These are phyloP conservation scores for Pseudogymnoascus sp. DNA, from an alignment of 2,329 filamentous ascomycete species.

Conservation along the genomic window DNA sequence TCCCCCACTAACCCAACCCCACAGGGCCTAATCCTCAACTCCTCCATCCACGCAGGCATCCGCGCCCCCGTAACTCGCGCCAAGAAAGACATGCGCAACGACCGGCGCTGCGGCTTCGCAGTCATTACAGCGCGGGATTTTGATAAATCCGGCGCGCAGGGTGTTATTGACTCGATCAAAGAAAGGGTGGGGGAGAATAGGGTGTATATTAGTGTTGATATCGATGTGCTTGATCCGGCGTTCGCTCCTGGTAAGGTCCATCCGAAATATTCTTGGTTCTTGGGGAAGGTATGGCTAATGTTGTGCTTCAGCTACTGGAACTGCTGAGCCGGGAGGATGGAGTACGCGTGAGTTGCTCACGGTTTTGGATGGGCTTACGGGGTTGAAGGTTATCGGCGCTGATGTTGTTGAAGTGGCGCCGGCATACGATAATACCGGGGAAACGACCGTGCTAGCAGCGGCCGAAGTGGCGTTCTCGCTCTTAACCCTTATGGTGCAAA, in stretches of 20 bases:
- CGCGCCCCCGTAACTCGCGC: conserved; percentile 44
- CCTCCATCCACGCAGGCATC: conserved; percentile 55
- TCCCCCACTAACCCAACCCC: background rate
- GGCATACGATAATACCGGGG: conserved; percentile 53
- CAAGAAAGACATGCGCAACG: conserved; percentile 46
- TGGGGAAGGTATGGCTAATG: conserved; percentile 29
- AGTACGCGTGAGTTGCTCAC: conserved; percentile 50
- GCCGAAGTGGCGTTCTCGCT: conserved; percentile 41
- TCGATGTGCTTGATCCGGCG: conserved; percentile 44
- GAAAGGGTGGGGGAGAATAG: conserved; percentile 42
- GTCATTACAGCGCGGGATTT: conserved; percentile 48
- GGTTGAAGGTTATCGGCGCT: conserved; percentile 49
- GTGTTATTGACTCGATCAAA: conserved; percentile 37
- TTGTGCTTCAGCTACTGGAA: conserved; percentile 32
- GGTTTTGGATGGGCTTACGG: conserved; percentile 50
- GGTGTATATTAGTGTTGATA: conserved; percentile 47
- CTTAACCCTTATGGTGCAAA: conserved; percentile 36
- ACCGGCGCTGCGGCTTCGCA: conserved; percentile 50
- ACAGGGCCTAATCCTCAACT: conserved; percentile 46
- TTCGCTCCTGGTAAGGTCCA: conserved; percentile 38
- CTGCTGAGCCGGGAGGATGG: conserved; percentile 55
- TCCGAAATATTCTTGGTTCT: background rate
- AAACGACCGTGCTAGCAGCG: conserved; percentile 45
- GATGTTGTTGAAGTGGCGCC: conserved; percentile 57
- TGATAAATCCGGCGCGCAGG: conserved; percentile 36